Base-by-base conservation (phyloP, 2,329 filamentous ascomycete species). In the Alternaria angustiovoidea region DNA sequence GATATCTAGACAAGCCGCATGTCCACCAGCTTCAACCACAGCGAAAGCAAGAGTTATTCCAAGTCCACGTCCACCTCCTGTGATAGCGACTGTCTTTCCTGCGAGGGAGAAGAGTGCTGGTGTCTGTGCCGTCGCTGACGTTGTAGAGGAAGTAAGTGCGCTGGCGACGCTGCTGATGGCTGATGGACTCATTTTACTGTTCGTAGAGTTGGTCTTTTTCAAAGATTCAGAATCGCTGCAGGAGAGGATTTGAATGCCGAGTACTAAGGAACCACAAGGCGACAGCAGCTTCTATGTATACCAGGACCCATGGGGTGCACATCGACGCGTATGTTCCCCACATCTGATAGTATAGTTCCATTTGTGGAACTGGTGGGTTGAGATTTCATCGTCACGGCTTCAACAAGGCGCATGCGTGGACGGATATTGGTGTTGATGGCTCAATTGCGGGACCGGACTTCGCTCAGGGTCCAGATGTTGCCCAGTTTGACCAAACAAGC, bases 31-130 rank as follows among this genome's bases (percentile, higher is more conserved):
- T 64, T 86, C 84, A 46, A 83, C 68, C 4, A 85, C 77, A 2
- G 83, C 84, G 28, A 76, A 75, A 5, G 84, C 81, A 14, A 86
- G 77, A 18, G 80, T 81, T 41, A 86, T 81, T 14, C 84, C 84
- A 1, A 86, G 75, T 14, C 84, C 84, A 16, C 83, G 81, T 8
- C 80, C 83, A 42, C 81, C 84, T 7, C 84, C 84, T 1, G 85
- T 86, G 42, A 86, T 83, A 36, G 78, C 80, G 24, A 82, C 75
- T 0, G 81, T 84, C 63, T 78, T 80, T 6, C 47, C 56, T 18
- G 46, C 16, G 34, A 57, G 53, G 5, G 58, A 61, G 34, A 57
- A 61, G 24, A 61, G 54, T 41, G 43, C 28, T 12, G 57, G 52
- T 55, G 30, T 55, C 46, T 59, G 56, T n/a, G 34, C 6, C 18